These are phyloP conservation scores for Xanthoconium separans DNA, from an alignment of 1,284 basidiomycete species.

Conservation along the genomic window DNA sequence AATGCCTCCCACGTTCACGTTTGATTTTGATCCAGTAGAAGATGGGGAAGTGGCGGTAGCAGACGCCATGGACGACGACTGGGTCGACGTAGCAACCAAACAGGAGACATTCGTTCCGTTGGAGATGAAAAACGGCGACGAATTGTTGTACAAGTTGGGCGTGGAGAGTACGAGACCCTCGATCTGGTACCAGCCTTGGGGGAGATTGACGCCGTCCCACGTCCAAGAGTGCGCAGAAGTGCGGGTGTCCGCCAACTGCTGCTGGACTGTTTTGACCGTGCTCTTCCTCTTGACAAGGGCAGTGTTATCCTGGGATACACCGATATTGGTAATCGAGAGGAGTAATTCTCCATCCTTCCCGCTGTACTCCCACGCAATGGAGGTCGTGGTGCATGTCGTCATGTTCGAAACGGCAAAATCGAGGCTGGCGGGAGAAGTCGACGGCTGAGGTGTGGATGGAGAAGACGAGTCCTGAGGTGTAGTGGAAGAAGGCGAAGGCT, in stretches of 20 bases:
- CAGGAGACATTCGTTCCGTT: conserved; percentile 41
- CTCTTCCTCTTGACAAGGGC: conserved; percentile 1
- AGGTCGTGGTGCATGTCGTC: conserved; percentile 36
- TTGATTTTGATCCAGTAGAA: conserved; percentile 22
- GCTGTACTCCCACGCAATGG: conserved; percentile 41
- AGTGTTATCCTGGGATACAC: conserved; percentile 22
- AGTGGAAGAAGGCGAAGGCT: no score
- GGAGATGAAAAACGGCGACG: conserved; percentile 40
- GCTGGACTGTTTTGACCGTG: conserved; percentile 3
- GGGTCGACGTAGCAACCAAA: conserved; percentile 21
- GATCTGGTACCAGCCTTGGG: conserved; percentile 44
- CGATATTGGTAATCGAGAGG: conserved; percentile 37
- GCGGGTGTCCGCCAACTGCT: conserved; percentile 22
- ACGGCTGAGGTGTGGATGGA: conserved; percentile 17
- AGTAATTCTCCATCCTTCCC: conserved; percentile 28
- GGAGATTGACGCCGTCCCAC: conserved; percentile 39
- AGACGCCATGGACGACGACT: conserved; percentile 13
- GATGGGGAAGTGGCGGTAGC: not conserved
- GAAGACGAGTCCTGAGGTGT: conserved; percentile 11
- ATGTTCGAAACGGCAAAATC: conserved; percentile 28
- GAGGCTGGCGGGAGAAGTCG: conserved; percentile 24
- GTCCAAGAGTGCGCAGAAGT: conserved; percentile 19
- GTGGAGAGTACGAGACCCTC: conserved; percentile 19
- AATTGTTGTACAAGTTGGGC: conserved; percentile 14
- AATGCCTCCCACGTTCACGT: conserved; percentile 35